A percentile compares a stretch with the other conserved stretches of the same genome.
Conservation (phyloP, 2,329 filamentous ascomycete genomes). For the Mariannaea sp. region DNA sequence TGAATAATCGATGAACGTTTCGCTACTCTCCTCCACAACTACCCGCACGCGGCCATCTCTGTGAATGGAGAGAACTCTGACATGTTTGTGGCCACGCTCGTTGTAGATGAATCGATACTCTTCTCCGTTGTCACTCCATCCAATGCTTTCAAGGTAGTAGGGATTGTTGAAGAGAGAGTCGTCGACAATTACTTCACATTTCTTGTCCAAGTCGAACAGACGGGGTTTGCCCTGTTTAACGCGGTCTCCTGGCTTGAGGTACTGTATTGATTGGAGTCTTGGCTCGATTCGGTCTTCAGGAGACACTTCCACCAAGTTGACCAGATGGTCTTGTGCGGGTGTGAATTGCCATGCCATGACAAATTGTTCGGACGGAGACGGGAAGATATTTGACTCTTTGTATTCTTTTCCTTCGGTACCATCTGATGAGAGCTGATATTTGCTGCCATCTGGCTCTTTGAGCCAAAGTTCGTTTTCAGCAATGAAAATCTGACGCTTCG, state of each 20-base stretch:
- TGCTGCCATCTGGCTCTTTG: conserved; percentile 3
- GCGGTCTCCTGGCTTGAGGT: conserved; percentile 38
- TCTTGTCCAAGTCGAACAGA: conserved; percentile 30
- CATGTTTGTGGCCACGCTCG: conserved; percentile 35
- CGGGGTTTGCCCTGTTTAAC: conserved; percentile 32
- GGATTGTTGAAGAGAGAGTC: conserved; percentile 32
- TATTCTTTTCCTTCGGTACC: conserved; percentile 27
- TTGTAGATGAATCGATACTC: conserved; percentile 39
- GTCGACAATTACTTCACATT: conserved; percentile 30
- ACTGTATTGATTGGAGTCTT: conserved; percentile 28
- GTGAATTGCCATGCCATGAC: conserved; percentile 35
- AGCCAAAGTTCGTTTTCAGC: conserved; percentile 22
- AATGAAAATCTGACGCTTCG: not conserved
- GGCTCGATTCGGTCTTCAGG: conserved; percentile 38
- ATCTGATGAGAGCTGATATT: conserved; percentile 25
- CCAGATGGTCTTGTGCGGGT: conserved; percentile 22
- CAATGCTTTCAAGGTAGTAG: conserved; percentile 27
- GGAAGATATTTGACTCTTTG: conserved; percentile 24
- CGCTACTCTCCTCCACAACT: conserved; percentile 34
- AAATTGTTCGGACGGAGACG: conserved; percentile 22
- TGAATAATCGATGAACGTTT: conserved; percentile 36
- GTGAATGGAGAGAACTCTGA: conserved; percentile 29
- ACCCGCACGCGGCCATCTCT: conserved; percentile 22
- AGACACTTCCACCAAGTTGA: conserved; percentile 33
- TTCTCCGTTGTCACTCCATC: conserved; percentile 31